Conservation (phyloP, 2,329 filamentous ascomycete genomes). For the Neofusicoccum ribis region DNA sequence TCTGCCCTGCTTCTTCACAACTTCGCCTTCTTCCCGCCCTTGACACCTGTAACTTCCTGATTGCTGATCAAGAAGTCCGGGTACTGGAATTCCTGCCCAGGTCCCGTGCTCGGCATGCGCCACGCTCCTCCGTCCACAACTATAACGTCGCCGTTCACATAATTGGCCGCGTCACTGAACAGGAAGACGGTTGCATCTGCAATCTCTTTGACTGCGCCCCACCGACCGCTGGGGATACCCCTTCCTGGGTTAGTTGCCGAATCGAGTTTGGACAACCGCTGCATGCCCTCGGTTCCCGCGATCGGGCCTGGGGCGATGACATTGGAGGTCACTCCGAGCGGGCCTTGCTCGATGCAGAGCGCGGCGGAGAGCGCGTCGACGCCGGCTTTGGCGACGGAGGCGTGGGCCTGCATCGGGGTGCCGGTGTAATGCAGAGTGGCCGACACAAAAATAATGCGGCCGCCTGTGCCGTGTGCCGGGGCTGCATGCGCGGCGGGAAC, state of each 20-base stretch:
- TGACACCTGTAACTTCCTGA: constrained; percentile 56
- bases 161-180: constrained; percentile 82
- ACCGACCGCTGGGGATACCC: constrained; percentile 69
- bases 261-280: constrained; percentile 41
- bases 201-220: constrained; percentile 81
- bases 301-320: constrained; percentile 88
- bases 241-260: constrained; percentile 32
- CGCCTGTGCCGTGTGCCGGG: constrained; percentile 60
- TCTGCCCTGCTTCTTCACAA: constrained; percentile 35
- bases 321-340: constrained; percentile 82
- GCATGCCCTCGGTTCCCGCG: constrained; percentile 69
- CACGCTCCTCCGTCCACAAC: constrained; percentile 62
- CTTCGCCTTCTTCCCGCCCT: constrained; percentile 59
- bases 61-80: constrained; percentile 61
- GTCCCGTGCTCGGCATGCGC: constrained; percentile 41
- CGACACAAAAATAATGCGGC: constrained; percentile 85
- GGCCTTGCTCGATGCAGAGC: constrained; percentile 86
- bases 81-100: constrained; percentile 48
- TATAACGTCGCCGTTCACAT: constrained; percentile 78
- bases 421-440: constrained; percentile 91
- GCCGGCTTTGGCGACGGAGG: constrained; percentile 86
- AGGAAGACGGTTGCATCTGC: constrained; percentile 89
- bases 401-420: constrained; percentile 82
- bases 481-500: constrained; percentile 21
- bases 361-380: constrained; percentile 81